phyloP scores from a whole-genome alignment of 331 rosid species.

The Malus hybrid region DNA sequence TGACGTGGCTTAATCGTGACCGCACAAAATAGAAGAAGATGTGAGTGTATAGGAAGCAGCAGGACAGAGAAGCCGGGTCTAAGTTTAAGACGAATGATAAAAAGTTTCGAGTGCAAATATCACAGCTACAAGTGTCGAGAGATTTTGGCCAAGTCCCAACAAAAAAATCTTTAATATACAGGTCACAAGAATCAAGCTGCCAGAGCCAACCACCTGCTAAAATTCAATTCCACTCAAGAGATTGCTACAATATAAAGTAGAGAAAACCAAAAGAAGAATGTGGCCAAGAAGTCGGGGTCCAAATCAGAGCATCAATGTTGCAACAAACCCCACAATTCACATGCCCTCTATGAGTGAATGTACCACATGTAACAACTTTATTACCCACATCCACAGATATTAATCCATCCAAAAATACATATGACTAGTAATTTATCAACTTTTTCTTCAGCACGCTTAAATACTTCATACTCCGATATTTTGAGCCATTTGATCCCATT shows the following conservation, averaged over 20 bases:
- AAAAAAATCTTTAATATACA: constrained; percentile 11
- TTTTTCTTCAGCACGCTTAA: too few relatives aligned
- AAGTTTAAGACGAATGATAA: too few relatives aligned
- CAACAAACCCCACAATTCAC: constrained; percentile 53
- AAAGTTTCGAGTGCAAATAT: too few relatives aligned
- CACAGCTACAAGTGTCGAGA: neutral
- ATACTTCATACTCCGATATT: too few relatives aligned
- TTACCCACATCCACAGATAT: constrained; percentile 9
- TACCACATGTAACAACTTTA: constrained; percentile 25
- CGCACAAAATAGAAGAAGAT: too few relatives aligned
- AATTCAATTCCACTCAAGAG: constrained; percentile 10
- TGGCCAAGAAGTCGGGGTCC: constrained; percentile 30
- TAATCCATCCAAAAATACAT: neutral
- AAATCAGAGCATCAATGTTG: constrained; percentile 19
- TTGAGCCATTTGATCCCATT: too few relatives aligned
- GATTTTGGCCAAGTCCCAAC: neutral
- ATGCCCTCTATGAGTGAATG: constrained; percentile 37
- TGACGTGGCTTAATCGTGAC: too few relatives aligned
- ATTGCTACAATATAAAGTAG: neutral
- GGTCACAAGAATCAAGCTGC: constrained; percentile 48
- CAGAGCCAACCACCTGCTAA: constrained; percentile 10
- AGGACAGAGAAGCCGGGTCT: too few relatives aligned
- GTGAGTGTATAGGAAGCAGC: fast-evolving
- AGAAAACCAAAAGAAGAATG: neutral
- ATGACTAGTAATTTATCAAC: too few relatives aligned